Evolutionary conservation across 768 basidiomycete species (phyloP), one percentile per base, ranked within the genome.

Genomic region (Boletus pseudopeckii): DNA sequence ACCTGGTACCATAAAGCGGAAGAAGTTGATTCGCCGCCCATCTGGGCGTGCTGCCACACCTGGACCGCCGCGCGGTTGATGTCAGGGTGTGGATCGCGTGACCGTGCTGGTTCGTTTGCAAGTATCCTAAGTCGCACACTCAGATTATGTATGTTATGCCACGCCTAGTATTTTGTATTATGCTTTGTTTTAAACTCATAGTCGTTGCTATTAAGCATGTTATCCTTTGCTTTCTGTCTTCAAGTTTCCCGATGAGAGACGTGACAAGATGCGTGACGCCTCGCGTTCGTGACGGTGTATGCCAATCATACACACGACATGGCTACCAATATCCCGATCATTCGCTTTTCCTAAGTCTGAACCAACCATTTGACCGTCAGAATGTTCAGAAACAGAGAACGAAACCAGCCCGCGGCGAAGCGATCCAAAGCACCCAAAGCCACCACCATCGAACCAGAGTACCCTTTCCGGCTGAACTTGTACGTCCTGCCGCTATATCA

Each of bases 401-500:
- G 51, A 34, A 51, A 36, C 1, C 45, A 50, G 17, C 22, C 41
- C 11, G 44, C 10, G 24, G 11, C 7, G 28, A 57, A 54, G 37
- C 22, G 9, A 30, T 30, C 30, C 41, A 50, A 63, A 28, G 22
- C 2, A 24, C 3, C 2, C 3, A 28, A 45, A 36, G 3, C 4
- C 6, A n/a, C 33, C 24, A 7, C 20, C n/a, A 48, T n/a, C n/a
- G 48, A 17, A n/a, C 10, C 30, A 38, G 13, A 69, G 54, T 90
- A 90, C 65, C 85, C 86, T 2, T 74, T 80, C 68, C 74, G 85
- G 43, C 77, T 94, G 26, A 95, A 89, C 75, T 92, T 96, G 92
- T 94, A 64, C 54, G 79, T 73, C 39, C 40, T 22, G 46, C 34
- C 30, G 18, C 33, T 36, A n/a, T 34, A 46, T 52, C 20, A 42